Base-by-base conservation (phyloP, 441 rosid genomes). In the Metrosideros polymorpha region DNA sequence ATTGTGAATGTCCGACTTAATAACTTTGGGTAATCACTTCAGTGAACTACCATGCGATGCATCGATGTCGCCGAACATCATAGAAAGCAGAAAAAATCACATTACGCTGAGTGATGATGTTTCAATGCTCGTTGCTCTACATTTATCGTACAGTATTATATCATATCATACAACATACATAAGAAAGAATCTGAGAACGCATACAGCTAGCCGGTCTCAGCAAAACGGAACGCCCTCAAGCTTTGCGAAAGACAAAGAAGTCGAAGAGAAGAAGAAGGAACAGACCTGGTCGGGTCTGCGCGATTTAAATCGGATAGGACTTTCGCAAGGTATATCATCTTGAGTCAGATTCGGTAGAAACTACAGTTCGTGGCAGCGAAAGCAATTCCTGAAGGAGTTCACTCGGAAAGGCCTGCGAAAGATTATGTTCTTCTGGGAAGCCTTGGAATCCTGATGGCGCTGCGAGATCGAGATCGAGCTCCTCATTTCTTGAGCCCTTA, bases 401-500 rank as follows among this genome's bases (percentile, higher is more conserved):
- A 15, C 45, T 6, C 29, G 63, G 57, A 86, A 82, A 49, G 35
- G 79, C 75, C 39, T 55, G 43, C 18, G 18, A n/a, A 39, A 63
- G 18, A 43, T 25, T 45, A 27, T 57, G n/a, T 9, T 86, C 79
- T 56, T 82, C 45, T 52, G 84, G 77, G 53, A 29, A 30, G 66
- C 49, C 76, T 45, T 49, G 75, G 88, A 89, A 54, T 92, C 63
- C 17, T 89, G 92, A 77, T 90, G 91, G 47, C 47, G 88, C 45
- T 29, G 86, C 2, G 96, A 87, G 19, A 92, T 63, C 2, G 96
- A 87, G 19, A 92, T 63, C 47, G 95, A 89, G 87, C 92, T 90
- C 87, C 96, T 95, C 98, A 96, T 97, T 89, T 95, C 93, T 88
- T 92, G 94, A 8, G 96, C 99, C 88, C 91, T 96, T 59, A 89